A percentile compares a stretch with the other conserved stretches of the same genome.
Conservation (phyloP, 1,139 yeast genomes). For the Debaryomyces robertsiae region DNA sequence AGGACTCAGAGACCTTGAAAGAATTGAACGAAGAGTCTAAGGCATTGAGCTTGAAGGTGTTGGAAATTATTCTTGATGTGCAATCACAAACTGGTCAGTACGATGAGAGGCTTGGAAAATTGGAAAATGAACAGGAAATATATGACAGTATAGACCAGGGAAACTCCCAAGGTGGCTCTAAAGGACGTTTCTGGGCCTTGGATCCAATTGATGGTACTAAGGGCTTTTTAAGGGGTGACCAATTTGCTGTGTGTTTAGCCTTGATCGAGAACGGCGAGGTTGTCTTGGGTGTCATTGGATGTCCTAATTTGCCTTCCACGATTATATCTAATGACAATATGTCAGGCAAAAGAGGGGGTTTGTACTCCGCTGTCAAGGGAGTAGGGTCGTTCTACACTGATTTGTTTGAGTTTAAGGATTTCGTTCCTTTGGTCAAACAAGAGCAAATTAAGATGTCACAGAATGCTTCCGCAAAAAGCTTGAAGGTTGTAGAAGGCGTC, state of each 20-base stretch:
- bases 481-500: slow-evolving; percentile 91
- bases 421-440: slow-evolving; percentile 41
- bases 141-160: slow-evolving; percentile 77
- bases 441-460: slow-evolving; percentile 47
- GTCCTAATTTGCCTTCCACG: slow-evolving; percentile 79
- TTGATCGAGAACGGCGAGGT: slow-evolving; percentile 83
- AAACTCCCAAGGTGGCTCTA: slow-evolving; percentile 70
- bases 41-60: slow-evolving; percentile 44
- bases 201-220: slow-evolving; percentile 99
- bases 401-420: slow-evolving; percentile 33
- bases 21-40: slow-evolving; percentile 42
- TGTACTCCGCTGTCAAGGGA: slow-evolving; percentile 76
- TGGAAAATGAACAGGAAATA: slow-evolving; percentile 51
- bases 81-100: slow-evolving; percentile 36
- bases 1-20: slow-evolving; percentile 70
- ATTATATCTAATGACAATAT: slow-evolving; percentile 41
- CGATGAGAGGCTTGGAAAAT: slow-evolving; percentile 37
- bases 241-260: slow-evolving; percentile 94
- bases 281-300: slow-evolving; percentile 89
- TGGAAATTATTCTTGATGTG: slow-evolving; percentile 49
- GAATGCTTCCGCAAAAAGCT: slow-evolving; percentile 42
- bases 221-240: slow-evolving; percentile 94
- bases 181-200: slow-evolving; percentile 91
- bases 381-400: slow-evolving; percentile 69
- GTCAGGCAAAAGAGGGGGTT: slow-evolving; percentile 57